phyloP scores from a whole-genome alignment of 768 basidiomycete species.

The Xerocomellus chrysenteron region DNA sequence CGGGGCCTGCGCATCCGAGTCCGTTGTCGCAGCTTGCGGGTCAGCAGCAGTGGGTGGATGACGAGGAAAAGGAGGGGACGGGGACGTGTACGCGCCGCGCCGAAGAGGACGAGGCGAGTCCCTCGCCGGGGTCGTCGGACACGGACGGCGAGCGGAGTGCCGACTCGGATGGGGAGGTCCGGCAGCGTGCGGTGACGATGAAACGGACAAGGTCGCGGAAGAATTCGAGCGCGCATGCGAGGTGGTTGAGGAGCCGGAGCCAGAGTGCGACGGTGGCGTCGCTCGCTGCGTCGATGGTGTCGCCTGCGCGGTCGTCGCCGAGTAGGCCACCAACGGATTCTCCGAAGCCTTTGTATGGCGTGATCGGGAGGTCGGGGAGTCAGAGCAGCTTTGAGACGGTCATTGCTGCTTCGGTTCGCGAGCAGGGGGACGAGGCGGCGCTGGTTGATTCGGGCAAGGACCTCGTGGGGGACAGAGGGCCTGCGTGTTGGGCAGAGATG shows the following conservation, averaged over 20 bases:
- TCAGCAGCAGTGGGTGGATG: constrained; percentile 53
- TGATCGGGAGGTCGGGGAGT: constrained; percentile 50
- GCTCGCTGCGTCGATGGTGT: constrained; percentile 41
- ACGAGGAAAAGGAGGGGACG: constrained; percentile 39
- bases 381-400: constrained; percentile 73
- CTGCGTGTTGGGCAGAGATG: constrained; percentile 29
- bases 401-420: constrained; percentile 50
- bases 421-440: constrained; percentile 32
- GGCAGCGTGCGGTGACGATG: not conserved
- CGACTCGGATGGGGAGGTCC: constrained; percentile 15
- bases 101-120: constrained; percentile 53
- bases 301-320: constrained; percentile 18
- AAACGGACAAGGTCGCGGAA: constrained; percentile 31
- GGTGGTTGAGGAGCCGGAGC: constrained; percentile 43
- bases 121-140: constrained; percentile 61
- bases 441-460: constrained; percentile 18
- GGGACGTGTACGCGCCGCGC: constrained; percentile 21
- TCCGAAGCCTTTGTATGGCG: constrained; percentile 13
- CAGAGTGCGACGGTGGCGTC: constrained; percentile 69
- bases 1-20: constrained; percentile 50
- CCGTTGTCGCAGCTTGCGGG: constrained; percentile 62
- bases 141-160: constrained; percentile 51
- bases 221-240: constrained; percentile 21
- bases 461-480: constrained; percentile 31
- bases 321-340: constrained; percentile 5